phyloP scores from a whole-genome alignment of 2,329 filamentous ascomycete species.

The Chrysoporthe cubensis region DNA sequence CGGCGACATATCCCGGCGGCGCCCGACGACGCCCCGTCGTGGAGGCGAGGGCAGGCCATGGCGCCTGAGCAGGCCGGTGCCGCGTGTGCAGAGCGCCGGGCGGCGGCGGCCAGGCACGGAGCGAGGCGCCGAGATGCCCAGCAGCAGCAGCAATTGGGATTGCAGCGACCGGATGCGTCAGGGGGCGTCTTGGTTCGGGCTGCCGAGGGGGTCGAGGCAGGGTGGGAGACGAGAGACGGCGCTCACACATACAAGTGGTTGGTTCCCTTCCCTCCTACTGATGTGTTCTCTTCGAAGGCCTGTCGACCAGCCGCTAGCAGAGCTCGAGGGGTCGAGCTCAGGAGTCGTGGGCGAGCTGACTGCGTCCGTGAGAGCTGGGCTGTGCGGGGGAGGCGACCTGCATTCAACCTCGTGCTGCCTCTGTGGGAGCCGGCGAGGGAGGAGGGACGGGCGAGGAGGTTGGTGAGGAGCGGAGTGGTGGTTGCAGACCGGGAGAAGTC shows the following conservation, averaged over 20 bases:
- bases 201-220: neutral
- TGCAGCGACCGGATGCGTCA: neutral
- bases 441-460: slow-evolving; percentile 17
- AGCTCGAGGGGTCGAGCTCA: slow-evolving; percentile 5
- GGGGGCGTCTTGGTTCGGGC: neutral
- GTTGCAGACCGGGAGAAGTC: slow-evolving; percentile 16
- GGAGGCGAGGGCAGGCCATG: neutral
- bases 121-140: neutral
- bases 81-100: neutral
- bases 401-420: slow-evolving; percentile 20
- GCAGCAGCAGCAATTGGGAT: neutral
- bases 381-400: slow-evolving; percentile 17
- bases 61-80: neutral
- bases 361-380: neutral
- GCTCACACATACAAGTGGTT: slow-evolving; percentile 1
- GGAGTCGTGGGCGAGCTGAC: neutral
- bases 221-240: neutral
- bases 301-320: neutral
- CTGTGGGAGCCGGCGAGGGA: slow-evolving; percentile 2
- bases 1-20: neutral
- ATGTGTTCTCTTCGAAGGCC: neutral
- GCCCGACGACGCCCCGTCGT: neutral
- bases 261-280: neutral
- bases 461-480: slow-evolving; percentile 18
- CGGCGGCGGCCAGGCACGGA: neutral